Evolutionary conservation across 2,329 filamentous ascomycete genomes (phyloP), one percentile per base, ranked within the genome.

Genomic region (Tolypocladium amazonense): DNA sequence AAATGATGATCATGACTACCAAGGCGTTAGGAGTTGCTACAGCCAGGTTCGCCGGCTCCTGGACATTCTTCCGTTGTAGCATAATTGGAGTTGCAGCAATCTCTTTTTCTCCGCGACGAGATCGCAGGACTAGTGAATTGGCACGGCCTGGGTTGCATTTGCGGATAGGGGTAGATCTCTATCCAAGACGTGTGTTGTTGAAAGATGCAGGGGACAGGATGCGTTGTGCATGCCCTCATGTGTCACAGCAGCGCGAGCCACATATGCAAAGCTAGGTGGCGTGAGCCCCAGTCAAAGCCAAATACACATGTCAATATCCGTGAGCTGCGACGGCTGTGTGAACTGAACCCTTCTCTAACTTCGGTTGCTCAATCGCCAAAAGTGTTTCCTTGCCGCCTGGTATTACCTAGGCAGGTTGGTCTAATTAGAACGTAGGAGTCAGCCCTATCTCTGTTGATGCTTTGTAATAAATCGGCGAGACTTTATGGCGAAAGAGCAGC

Each of bases 1-100:
- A 58, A 59, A 62, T 59, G 60, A 67, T 61, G 60, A 62, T 65
- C 61, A 66, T 65, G 66, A 68, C 68, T 60, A 70, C 66, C 65
- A 62, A 57, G 61, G 68, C 67, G 67, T 65, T 65, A 62, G 60
- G 60, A 61, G 59, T 59, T 65, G 59, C 55, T 65, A 62, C 60
- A 27, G 45, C 57, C 45, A 20, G 37, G 23, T 20, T 18, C 20
- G 30, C 20, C 50, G 20, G 8, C 20, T 54, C 27, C 50, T 54
- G 50, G 20, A 20, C 50, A 15, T 20, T 15, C 27, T 11, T 30
- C 20, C 30, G 20, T 23, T 54, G 50, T n/a, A 35, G 23, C 9
- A 54, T 12, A 33, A 20, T 15, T 37, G 11, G 18, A 33, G 50
- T 35, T 53, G 18, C 27, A 14, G 18, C 9, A 53, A 8, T 20